Base-by-base conservation (phyloP, 805 yeast species). In the Cyberlindnera mycetangii region DNA sequence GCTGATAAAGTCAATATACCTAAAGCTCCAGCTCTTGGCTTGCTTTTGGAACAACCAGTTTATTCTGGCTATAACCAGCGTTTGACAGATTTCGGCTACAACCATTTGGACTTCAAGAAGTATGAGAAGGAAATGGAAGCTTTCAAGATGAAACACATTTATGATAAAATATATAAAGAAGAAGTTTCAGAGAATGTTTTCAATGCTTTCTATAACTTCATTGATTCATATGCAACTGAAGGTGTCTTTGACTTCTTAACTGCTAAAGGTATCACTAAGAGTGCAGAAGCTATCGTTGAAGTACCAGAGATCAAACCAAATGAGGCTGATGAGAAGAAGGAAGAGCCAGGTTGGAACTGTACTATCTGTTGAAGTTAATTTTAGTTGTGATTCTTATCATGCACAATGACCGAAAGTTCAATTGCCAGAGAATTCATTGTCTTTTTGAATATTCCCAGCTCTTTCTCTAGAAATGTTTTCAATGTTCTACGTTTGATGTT, bases 21-120 rank as follows among this genome's bases (percentile, higher is more conserved):
- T 44, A 93, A 93, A 66, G 99, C 98, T 0, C 99, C 99, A 4
- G 96, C 98, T 21, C 72, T 93, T 49, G 99, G 99, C 0, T 71
- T 93, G 44, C 69, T 93, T 41, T 74, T 93, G 48, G 98, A 93
- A 60, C 81, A 85, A 45, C 99, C 99, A 0, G 95, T 90, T 11
- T 93, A 88, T 62, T 95, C 86, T 39, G 83, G 86, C 12, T 88
- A 85, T 64, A 93, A 93, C 65, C 69, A 73, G 22, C 78, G 79
- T 60, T 72, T 89, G 54, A 74, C 75, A 49, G 79, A 80, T 42
- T 79, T 84, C 58, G 97, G 97, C 17, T 86, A 87, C 61, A 84
- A 84, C 24, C 77, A 77, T 15, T 72, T 93, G 44, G 80, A 79
- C 28, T 93, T 90, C 58, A 74, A 75, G 5, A 72, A 74, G 44